Base-by-base conservation (phyloP, 2,329 filamentous ascomycete genomes). In the Fusarium verticillioides region DNA sequence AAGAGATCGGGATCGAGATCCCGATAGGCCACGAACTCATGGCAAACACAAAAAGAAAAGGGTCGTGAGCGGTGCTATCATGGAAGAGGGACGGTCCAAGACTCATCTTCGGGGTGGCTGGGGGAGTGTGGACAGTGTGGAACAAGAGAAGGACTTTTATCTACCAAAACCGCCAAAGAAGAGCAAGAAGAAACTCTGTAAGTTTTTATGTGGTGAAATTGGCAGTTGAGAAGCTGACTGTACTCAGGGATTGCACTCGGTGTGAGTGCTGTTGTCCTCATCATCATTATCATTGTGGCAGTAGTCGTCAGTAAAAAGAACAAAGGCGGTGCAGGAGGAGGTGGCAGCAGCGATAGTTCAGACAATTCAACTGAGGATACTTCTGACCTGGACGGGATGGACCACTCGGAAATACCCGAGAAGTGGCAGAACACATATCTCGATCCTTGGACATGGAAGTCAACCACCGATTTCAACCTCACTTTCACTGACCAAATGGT, bases 361-460 rank as follows among this genome's bases (percentile, higher is more conserved):
- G 78, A 82, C n/a, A 74, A 72, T n/a, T 79, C 77, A 46, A 78
- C 77, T 63, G 54, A 65, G 12, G 78, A 83, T 26, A 75, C 72
- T 28, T 80, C 77, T 50, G 78, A 76, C 63, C 82, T 93, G 8
- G 81, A 85, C 69, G 85, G 85, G 30, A 84, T 90, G 60, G 86
- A 87, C 59, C 84, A 86, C 32, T 83, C 84, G 72, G 87, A 86
- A 64, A 89, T 94, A 56, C 93, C 93, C 66, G 83, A 84, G 63
- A 87, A 86, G 69, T 95, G 90, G 77, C 91, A 89, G 81, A 94
- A 91, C 19, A 94, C 93, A 5, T 92, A 93, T 71, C 86, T 97
- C 26, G 95, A 99, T 79, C 96, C 96, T 0, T 97, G 94, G 81
- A 91, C 92, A 4, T 99, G 96, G 96, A 92, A 93, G 74, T 93